Evolutionary conservation across 1,284 basidiomycete genomes (phyloP).

Genomic region (Leccinum fuscescens): DNA sequence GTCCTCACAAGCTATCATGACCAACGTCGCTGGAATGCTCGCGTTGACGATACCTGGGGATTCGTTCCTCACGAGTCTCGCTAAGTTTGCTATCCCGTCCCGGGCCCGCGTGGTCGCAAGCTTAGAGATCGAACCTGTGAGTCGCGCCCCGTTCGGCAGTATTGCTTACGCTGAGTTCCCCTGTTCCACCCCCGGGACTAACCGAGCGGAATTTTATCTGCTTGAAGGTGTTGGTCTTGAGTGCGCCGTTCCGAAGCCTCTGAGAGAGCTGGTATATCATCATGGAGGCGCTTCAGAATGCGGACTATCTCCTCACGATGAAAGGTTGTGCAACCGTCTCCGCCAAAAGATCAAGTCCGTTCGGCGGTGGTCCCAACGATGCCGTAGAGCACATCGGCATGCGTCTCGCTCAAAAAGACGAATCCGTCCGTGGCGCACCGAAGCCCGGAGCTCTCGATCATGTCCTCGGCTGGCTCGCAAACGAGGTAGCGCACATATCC

Average conservation of each 20-base stretch:
- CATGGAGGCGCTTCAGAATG: slow-evolving; percentile 88
- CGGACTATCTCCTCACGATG: slow-evolving; percentile 81
- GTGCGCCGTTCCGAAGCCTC: slow-evolving; percentile 77
- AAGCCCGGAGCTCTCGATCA: slow-evolving; percentile 63
- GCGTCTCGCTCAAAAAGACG: slow-evolving; percentile 63
- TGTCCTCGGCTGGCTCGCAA: slow-evolving; percentile 69
- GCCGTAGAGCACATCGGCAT: slow-evolving; percentile 67
- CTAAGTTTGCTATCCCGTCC: slow-evolving; percentile 83
- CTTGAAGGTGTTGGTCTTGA: slow-evolving; percentile 77
- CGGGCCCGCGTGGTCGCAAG: slow-evolving; percentile 75
- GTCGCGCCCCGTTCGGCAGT: slow-evolving; percentile 53
- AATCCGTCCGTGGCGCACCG: slow-evolving; percentile 37
- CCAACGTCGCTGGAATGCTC: slow-evolving; percentile 86
- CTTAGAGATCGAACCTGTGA: slow-evolving; percentile 67
- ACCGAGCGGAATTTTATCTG: slow-evolving; percentile 90
- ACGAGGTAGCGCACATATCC: slow-evolving; percentile 57
- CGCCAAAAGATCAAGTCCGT: slow-evolving; percentile 36
- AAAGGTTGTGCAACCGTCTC: slow-evolving; percentile 41
- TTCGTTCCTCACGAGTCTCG: slow-evolving; percentile 84
- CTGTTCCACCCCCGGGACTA: slow-evolving; percentile 56
- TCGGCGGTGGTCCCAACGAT: slow-evolving; percentile 38
- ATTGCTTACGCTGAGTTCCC: slow-evolving; percentile 43
- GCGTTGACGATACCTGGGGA: slow-evolving; percentile 84
- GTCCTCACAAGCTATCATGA: slow-evolving; percentile 42
- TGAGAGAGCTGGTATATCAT: slow-evolving; percentile 90